phyloP scores from a whole-genome alignment of 495 filamentous ascomycete genomes.

The Thermochaetoides thermophila region DNA sequence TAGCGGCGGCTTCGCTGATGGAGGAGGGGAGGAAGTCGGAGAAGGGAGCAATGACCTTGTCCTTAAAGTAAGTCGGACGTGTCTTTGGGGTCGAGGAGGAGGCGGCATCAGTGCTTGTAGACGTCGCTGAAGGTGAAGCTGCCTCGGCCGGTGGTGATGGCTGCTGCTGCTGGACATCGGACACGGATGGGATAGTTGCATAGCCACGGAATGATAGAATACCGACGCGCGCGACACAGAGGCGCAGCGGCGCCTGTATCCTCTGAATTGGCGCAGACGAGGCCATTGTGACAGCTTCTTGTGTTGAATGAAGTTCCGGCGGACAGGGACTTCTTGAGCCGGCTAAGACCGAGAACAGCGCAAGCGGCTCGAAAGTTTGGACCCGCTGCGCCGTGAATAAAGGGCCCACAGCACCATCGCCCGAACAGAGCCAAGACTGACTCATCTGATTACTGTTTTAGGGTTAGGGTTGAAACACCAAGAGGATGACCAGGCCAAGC shows the following conservation, averaged over 20 bases:
- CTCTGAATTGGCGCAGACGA: constrained; percentile 17
- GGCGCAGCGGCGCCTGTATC: constrained; percentile 19
- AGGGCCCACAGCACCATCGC: too few species aligned
- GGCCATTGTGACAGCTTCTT: constrained; percentile 13
- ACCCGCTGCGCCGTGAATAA: too few species aligned
- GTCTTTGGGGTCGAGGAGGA: constrained; percentile 10
- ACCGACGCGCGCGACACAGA: constrained; percentile 14
- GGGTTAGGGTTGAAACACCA: constrained; percentile 10
- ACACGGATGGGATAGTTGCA: constrained; percentile 18
- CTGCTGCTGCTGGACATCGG: constrained; percentile 6
- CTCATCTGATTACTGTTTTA: too few species aligned
- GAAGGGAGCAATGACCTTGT: constrained; percentile 76
- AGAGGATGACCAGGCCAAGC: too few species aligned
- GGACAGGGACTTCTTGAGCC: background rate
- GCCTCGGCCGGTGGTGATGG: constrained; percentile 1
- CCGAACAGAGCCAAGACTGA: too few species aligned
- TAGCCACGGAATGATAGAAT: constrained; percentile 12
- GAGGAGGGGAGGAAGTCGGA: constrained; percentile 57
- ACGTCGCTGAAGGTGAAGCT: too few species aligned
- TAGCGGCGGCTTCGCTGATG: constrained; percentile 32
- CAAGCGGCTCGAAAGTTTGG: background rate
- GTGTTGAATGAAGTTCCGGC: background rate
- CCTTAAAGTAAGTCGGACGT: constrained; percentile 60
- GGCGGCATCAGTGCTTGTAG: background rate
- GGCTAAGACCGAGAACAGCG: constrained; percentile 4